A percentile compares a stretch with the other conserved stretches of the same genome.
Conservation (phyloP, 2,329 filamentous ascomycete species). For the Fusarium xyrophilum region DNA sequence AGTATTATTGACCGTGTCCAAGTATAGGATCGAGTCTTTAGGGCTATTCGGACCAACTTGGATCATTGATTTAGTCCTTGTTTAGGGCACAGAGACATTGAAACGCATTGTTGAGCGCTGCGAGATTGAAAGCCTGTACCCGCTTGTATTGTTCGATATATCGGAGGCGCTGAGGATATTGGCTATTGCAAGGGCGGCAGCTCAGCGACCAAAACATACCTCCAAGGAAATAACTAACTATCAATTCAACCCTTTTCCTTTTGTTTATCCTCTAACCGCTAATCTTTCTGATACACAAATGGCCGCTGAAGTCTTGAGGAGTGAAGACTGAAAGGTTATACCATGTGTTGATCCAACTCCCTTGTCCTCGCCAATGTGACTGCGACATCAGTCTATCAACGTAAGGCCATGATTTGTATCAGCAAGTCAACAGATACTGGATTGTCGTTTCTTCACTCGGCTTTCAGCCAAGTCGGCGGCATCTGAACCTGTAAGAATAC, state of each 20-base stretch:
- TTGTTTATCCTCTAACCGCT: not conserved
- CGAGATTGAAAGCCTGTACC: not conserved
- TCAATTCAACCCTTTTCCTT: not conserved
- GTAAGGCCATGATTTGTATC: not conserved
- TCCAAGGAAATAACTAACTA: not conserved
- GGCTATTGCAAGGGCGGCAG: conserved; percentile 5
- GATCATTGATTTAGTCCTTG: not conserved
- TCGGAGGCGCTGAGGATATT: conserved; percentile 3
- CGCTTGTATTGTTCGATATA: conserved; percentile 1
- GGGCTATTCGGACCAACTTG: conserved; percentile 11
- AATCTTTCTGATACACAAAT: not conserved
- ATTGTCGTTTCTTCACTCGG: not conserved
- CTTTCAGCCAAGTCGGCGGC: not conserved
- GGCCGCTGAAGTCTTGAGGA: not conserved
- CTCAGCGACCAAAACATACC: not conserved
- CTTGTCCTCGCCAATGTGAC: not conserved
- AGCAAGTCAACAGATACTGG: not conserved
- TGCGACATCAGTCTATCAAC: not conserved
- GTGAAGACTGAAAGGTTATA: not conserved
- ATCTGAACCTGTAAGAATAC: not conserved
- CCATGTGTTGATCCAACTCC: not conserved
- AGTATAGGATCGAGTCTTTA: not conserved
- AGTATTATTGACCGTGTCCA: not conserved
- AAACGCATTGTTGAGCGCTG: not conserved
- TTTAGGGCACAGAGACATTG: not conserved